Conservation (phyloP, 1,284 basidiomycete genomes). For the Ustilago tritici region DNA sequence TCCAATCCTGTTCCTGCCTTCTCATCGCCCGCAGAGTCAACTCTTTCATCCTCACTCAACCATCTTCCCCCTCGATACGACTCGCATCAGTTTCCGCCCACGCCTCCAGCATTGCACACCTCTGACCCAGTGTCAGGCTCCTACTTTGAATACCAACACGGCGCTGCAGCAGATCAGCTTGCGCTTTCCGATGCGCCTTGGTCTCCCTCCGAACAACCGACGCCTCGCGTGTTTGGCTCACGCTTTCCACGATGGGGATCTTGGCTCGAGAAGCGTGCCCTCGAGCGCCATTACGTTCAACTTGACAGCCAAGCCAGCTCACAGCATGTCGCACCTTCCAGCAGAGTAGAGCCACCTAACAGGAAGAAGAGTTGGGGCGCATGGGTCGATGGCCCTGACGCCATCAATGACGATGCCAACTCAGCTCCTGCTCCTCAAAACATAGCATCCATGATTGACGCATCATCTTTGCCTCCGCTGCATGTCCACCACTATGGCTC, state of each 20-base stretch:
- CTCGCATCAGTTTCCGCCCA: slow-evolving; percentile 47
- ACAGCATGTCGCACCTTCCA: neutral
- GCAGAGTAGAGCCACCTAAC: slow-evolving; percentile 3
- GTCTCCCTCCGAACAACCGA: slow-evolving; percentile 2
- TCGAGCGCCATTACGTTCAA: slow-evolving; percentile 51
- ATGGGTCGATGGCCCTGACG: slow-evolving; percentile 47
- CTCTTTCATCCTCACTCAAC: slow-evolving; percentile 5
- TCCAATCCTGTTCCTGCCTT: neutral
- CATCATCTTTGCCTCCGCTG: slow-evolving; percentile 30
- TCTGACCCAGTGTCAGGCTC: neutral
- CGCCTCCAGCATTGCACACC: slow-evolving; percentile 38
- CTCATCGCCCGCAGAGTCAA: neutral
- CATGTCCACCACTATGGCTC: slow-evolving; percentile 51
- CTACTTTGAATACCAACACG: slow-evolving; percentile 18
- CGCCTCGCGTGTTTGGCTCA: slow-evolving; percentile 22
- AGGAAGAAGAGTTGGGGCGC: slow-evolving; percentile 55
- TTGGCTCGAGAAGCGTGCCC: slow-evolving; percentile 54
- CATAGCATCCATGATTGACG: neutral
- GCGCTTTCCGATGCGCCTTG: neutral
- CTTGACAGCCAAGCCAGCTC: slow-evolving; percentile 20
- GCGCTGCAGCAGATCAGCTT: neutral
- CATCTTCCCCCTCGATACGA: slow-evolving; percentile 38
- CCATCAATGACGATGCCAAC: slow-evolving; percentile 30
- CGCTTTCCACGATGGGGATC: slow-evolving; percentile 52
- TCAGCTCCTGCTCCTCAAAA: neutral